phyloP scores from a whole-genome alignment of 1,284 basidiomycete genomes.

The Cryptococcus neoformans region DNA sequence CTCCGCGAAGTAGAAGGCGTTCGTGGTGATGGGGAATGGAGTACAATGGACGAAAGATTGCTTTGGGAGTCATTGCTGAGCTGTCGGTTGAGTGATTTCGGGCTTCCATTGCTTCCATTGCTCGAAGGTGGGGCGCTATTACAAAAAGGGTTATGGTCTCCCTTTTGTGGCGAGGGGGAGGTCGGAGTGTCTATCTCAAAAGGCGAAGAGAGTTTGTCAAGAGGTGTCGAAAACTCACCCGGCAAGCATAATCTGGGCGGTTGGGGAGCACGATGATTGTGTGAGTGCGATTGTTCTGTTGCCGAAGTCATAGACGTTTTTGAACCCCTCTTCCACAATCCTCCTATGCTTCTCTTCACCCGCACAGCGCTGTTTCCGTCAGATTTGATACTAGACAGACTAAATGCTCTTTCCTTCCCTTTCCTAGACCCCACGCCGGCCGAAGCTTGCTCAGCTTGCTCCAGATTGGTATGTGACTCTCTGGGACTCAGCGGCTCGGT shows the following conservation, averaged over 20 bases:
- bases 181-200: slow-evolving; percentile 7
- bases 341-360: slow-evolving; percentile 25
- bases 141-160: background rate
- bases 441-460: background rate
- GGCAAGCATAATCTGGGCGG: slow-evolving; percentile 6
- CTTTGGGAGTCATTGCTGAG: slow-evolving; percentile 10
- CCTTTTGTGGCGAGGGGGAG: slow-evolving; percentile 9
- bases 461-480: background rate
- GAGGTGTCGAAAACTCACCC: background rate
- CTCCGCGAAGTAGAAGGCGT: background rate
- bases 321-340: slow-evolving; percentile 14
- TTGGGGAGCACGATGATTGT: background rate
- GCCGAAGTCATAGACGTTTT: background rate
- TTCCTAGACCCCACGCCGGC: slow-evolving; percentile 19
- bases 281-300: background rate
- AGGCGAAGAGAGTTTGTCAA: slow-evolving; percentile 11
- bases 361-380: slow-evolving; percentile 18
- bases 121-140: background rate
- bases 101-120: background rate
- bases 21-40: background rate
- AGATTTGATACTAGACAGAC: slow-evolving; percentile 28
- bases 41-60: slow-evolving; percentile 9
- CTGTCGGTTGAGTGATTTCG: slow-evolving; percentile 1
- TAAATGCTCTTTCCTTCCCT: slow-evolving; percentile 38
- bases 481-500: background rate